Base-by-base conservation (phyloP, 176 grass and related monocot genomes). In the Musa troglodytarum region DNA sequence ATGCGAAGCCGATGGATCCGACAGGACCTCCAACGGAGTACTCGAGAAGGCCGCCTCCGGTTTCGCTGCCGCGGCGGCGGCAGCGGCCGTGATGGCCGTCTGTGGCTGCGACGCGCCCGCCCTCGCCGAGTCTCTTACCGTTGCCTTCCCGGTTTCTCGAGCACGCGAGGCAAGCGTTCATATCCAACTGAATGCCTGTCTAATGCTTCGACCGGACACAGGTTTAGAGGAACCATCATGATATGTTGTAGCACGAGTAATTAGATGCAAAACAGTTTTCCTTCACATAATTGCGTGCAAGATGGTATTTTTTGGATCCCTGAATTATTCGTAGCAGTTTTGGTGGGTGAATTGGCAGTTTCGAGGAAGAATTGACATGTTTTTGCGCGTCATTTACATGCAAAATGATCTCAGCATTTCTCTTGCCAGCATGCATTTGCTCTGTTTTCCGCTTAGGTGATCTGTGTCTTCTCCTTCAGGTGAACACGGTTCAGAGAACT, bases 401-500 rank as follows among this genome's bases (percentile, higher is more conserved):
- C 23, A 10, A 3, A 65, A 28, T 65, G 63, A 22, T 65, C 12
- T 11, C 24, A 28, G 26, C 26, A 43, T 43, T 63, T 51, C 1
- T 14, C 2, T 11, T 9, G 22, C 56, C 69, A 65, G 17, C 14
- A 54, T 11, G 19, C 21, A 26, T 29, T n/a, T 2, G 56, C 59
- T 77, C 22, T 78, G 64, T 29, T 76, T 75, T 77, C n/a, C 65
- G 64, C 74, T 1, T 19, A 2, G 62, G 65, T 29, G 51, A 74
- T n/a, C 26, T 53, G 6, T 54, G 9, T 29, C 53, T 9, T 34
- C 3, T 53, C n/a, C 55, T 8, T 16, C 80, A 96, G 92, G 92
- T 97, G 79, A 97, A 97, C 77, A 78, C 58, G 65, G 93, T 93
- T 20, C 93, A 97, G 82, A 97, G 69, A 87, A 97, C 93, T 54